Conservation (phyloP, 495 filamentous ascomycete genomes). For the Saxophila tyrrhenica region DNA sequence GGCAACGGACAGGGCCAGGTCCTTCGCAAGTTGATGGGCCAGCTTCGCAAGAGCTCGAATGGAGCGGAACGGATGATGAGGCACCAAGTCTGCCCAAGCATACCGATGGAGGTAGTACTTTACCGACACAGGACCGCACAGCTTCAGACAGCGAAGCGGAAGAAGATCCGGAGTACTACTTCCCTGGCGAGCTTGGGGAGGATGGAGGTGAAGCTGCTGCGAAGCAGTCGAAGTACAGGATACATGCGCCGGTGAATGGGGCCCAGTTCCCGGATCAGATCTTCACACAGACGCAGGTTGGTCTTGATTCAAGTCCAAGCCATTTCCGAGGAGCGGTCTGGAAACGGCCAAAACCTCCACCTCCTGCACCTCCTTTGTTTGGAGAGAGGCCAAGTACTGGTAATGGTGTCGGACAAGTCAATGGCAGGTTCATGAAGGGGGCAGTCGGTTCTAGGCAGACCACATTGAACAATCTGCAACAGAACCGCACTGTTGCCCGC, state of each 20-base stretch:
- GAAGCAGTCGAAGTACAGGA: conserved; percentile 21
- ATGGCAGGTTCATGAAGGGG: not conserved
- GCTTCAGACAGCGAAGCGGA: not conserved
- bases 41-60: not conserved
- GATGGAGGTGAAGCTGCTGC: not conserved
- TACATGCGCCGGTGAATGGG: conserved; percentile 20
- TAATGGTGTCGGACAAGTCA: not conserved
- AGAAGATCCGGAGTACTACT: conserved; percentile 11
- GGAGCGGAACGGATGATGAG: conserved; percentile 4
- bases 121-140: not conserved
- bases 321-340: conserved; percentile 27
- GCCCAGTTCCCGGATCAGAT: conserved; percentile 19
- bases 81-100: not conserved
- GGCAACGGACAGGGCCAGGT: conserved; percentile 1
- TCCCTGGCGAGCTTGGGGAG: conserved; percentile 8
- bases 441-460: not conserved
- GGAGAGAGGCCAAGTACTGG: not conserved
- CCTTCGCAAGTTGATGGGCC: conserved; percentile 4
- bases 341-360: conserved; percentile 19
- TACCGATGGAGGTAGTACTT: not conserved
- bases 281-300: conserved; percentile 24
- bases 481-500: not conserved
- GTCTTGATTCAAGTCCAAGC: conserved; percentile 23
- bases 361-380: conserved; percentile 15
- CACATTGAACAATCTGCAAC: not conserved